Base-by-base conservation (phyloP, 441 rosid genomes). In the Populus hybrid region DNA sequence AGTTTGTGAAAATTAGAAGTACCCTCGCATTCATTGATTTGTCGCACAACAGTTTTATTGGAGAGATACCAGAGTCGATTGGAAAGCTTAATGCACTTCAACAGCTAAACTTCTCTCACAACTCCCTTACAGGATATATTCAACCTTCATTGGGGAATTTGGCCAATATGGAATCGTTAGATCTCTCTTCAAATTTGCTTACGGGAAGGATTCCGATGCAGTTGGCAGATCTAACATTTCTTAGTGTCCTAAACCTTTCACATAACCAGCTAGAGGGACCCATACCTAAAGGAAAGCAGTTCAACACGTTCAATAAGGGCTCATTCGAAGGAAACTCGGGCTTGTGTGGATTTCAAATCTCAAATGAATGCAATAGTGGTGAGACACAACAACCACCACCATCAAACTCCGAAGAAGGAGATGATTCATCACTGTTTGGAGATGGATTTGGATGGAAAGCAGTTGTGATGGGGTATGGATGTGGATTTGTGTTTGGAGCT, bases 271-370 rank as follows among this genome's bases (percentile, higher is more conserved):
- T 71, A 24, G 65, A 71, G 8, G 74, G 63, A 7, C 28, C 72
- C 16, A 21, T 69, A 35, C 72, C 8, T 36, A 3, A 64, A 11
- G 70, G 24, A 74, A 63, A 57, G 12, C 66, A 69, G 4, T 76
- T 81, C 71, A 84, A 77, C 53, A 69, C 72, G 23, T 69, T 69
- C 50, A 61, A 23, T 23, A 61, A 61, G 4, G 26, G 18, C 1
- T 35, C 26, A 11, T 9, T 18, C 16, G 85, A 82, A 14, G 93
- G 97, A 74, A 92, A 90, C 70, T 85, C 85, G 0, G 84, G 82
- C 72, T 78, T 92, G 76, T 92, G 91, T 19, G 93, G 97, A 73
- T 32, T 19, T 73, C 76, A 67, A 9, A 18, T 73, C 4, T 8
- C 9, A 11, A 73, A 59, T 5, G 24, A 7, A 12, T 73, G 76